phyloP scores from a whole-genome alignment of 768 basidiomycete species.

The Boletus patriciae region DNA sequence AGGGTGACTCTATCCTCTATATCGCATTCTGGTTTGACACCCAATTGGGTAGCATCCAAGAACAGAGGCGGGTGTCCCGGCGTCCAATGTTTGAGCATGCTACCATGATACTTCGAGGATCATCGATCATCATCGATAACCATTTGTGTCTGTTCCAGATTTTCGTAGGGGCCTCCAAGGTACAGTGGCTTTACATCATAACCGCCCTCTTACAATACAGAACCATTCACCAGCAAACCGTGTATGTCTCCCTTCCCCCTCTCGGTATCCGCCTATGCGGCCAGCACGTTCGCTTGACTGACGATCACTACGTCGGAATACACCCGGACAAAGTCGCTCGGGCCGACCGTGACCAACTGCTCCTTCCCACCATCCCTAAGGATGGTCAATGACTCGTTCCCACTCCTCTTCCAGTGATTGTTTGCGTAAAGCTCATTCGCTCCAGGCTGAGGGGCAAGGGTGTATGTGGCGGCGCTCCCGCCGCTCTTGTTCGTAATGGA shows the following conservation, averaged over 20 bases:
- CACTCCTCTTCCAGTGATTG: conserved; percentile 11
- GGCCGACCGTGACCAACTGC: conserved; percentile 11
- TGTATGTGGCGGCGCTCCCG: neutral
- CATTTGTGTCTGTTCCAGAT: no score
- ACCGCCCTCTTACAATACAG: neutral
- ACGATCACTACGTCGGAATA: conserved; percentile 12
- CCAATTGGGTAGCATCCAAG: no score
- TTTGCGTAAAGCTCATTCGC: neutral
- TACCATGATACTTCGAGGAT: no score
- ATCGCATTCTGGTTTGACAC: no score
- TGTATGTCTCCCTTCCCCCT: neutral
- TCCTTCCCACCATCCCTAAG: conserved; percentile 8
- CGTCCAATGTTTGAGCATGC: no score
- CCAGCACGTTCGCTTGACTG: conserved; percentile 8
- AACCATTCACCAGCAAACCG: neutral
- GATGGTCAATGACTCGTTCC: conserved; percentile 9
- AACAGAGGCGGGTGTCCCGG: no score
- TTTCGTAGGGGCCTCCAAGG: no score
- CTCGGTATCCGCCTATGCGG: neutral
- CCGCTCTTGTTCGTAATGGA: conserved; percentile 9
- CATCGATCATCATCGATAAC: no score
- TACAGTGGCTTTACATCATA: neutral
- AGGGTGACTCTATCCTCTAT: no score
- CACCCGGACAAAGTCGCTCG: conserved; percentile 16
- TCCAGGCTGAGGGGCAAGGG: neutral